Percentiles rank a stretch among this genome's conserved stretches.
These are phyloP conservation scores for Hortiboletus campestris DNA, from an alignment of 768 basidiomycete species.

Conservation along the genomic window DNA sequence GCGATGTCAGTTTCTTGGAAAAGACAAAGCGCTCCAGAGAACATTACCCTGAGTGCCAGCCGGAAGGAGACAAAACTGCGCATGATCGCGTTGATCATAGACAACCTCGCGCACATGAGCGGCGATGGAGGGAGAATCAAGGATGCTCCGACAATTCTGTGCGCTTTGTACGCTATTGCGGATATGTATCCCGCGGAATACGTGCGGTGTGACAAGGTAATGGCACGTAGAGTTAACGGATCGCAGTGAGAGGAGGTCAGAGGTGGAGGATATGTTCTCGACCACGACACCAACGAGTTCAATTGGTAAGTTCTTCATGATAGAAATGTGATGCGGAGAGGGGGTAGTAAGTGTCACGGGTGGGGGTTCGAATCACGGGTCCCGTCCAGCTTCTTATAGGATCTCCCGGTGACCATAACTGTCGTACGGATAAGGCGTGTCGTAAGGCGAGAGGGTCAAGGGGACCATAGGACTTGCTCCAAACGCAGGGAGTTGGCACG, in stretches of 20 bases:
- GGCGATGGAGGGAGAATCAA: conserved; percentile 23
- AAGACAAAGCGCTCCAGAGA: no score
- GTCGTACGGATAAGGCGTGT: neutral
- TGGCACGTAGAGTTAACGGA: conserved; percentile 25
- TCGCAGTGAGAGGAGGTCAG: conserved; percentile 30
- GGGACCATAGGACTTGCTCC: neutral
- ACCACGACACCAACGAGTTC: conserved; percentile 28
- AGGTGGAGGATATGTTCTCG: conserved; percentile 20
- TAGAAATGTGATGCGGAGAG: neutral
- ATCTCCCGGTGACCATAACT: neutral
- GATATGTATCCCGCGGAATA: conserved; percentile 24
- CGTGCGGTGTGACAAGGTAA: conserved; percentile 25
- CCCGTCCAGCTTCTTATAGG: conserved; percentile 7
- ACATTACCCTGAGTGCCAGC: conserved; percentile 12
- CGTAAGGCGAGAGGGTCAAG: neutral
- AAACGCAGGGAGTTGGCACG: neutral
- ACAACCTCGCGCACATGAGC: conserved; percentile 27
- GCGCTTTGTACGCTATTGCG: conserved; percentile 27
- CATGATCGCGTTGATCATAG: conserved; percentile 29
- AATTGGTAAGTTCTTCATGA: conserved; percentile 27
- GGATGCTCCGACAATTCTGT: conserved; percentile 22
- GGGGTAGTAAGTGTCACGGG: neutral
- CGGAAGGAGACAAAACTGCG: conserved; percentile 23
- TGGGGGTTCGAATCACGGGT: no score
- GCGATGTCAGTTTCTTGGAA: neutral